A percentile compares a stretch with the other conserved stretches of the same genome.
phyloP scores from a whole-genome alignment of 257 asterid genomes.

The Plantago major region DNA sequence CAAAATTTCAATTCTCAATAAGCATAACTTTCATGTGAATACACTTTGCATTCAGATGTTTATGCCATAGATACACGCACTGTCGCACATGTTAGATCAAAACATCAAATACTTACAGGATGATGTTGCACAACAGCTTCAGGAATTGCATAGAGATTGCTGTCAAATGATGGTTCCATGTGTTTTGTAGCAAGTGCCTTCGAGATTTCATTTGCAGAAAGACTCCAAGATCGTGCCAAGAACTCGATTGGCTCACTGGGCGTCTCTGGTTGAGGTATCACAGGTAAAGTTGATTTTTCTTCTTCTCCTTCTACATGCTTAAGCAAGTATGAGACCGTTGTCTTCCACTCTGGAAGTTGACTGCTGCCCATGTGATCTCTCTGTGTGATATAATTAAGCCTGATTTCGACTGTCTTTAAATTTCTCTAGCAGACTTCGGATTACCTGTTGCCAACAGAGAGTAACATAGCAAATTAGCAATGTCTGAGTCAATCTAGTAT shows the following conservation, averaged over 20 bases:
- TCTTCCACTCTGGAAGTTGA: constrained; percentile 32
- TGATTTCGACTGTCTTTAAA: background rate
- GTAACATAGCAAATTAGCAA: background rate
- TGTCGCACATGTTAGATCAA: background rate
- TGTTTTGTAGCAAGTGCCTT: constrained; percentile 56
- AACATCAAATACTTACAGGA: constrained; percentile 44
- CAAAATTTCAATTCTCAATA: background rate
- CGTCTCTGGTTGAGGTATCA: constrained; percentile 72
- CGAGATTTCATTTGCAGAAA: constrained; percentile 67
- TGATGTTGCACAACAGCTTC: constrained; percentile 27
- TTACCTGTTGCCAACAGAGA: constrained; percentile 5
- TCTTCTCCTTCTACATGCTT: constrained; percentile 37
- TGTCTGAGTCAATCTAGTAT: background rate
- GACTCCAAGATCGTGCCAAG: constrained; percentile 83
- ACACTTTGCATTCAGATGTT: background rate
- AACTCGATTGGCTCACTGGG: constrained; percentile 85
- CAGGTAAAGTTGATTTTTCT: constrained; percentile 29
- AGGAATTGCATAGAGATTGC: constrained; percentile 30
- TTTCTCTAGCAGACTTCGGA: background rate
- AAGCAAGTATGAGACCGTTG: constrained; percentile 37
- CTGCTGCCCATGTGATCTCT: constrained; percentile 31
- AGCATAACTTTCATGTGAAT: background rate
- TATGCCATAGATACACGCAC: background rate
- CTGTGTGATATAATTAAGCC: background rate
- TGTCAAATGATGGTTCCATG: constrained; percentile 34